Base-by-base conservation (phyloP, 768 basidiomycete species). In the Suillus ampliporus region DNA sequence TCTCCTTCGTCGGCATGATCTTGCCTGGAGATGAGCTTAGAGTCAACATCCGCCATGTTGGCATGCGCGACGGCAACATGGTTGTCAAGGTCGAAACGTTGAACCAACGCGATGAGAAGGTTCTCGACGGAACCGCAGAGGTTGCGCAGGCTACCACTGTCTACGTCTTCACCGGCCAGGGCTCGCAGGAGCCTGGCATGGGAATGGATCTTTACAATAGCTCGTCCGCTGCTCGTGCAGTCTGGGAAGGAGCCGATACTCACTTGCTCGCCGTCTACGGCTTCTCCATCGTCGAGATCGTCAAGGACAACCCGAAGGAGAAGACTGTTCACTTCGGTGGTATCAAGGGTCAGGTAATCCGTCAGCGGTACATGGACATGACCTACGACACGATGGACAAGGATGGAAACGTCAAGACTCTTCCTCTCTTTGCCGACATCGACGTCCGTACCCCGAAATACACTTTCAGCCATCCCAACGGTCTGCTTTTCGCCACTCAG, bases 341-440 rank as follows among this genome's bases (percentile, higher is more conserved):
- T 74, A 93, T 99, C 77, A 98, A 98, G 80, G 97, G 97, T 44
- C 97, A 99, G 74, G 96, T 90, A 3, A 99, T 99, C 66, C 92
- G 97, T 34, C 92, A 96, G 70, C 89, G 97, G n/a, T 99, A 99
- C 80, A 99, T 99, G 94, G 95, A 96, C 68, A 97, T 99, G 92
- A 91, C 92, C 5, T 99, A 98, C 80, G 96, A 98, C 73, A 89
- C 95, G 0, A 91, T 94, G 84, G 97, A 97, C 79, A 94, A 93
- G 80, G 95, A 96, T 69, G 97, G 97, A 61, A 89, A 91, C 71
- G 87, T 98, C 76, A 96, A 95, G 84, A 98, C 95, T 0, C 89
- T 97, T 14, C 96, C 97, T 51, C 87, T 99, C 58, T 99, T 99
- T 76, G 85, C 91, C 52, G 97, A 99, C 75, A 99, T 99, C 76